phyloP scores from a whole-genome alignment of 1,284 basidiomycete genomes.

The Mycena sp. region DNA sequence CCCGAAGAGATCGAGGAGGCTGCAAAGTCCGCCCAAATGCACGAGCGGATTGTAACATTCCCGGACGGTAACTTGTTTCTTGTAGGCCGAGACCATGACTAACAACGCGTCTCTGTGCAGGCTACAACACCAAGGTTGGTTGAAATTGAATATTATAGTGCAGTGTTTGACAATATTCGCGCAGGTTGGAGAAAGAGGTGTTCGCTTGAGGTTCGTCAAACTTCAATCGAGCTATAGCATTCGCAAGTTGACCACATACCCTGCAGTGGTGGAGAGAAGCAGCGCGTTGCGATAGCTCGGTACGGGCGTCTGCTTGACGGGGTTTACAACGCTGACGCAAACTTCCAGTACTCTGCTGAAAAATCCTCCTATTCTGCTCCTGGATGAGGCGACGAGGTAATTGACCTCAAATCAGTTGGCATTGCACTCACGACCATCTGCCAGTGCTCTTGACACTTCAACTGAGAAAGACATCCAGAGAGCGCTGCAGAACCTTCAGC shows the following conservation, averaged over 20 bases:
- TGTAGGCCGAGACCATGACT: neutral
- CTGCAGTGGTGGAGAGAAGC: constrained; percentile 79
- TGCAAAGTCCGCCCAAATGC: constrained; percentile 84
- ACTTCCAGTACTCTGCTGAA: constrained; percentile 79
- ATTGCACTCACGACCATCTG: constrained; percentile 18
- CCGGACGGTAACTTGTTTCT: constrained; percentile 64
- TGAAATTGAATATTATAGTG: constrained; percentile 42
- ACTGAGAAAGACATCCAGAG: constrained; percentile 90
- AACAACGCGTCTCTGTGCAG: constrained; percentile 39
- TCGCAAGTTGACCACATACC: neutral
- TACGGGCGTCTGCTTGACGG: neutral
- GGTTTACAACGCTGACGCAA: neutral
- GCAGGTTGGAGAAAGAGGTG: constrained; percentile 82
- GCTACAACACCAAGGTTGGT: constrained; percentile 74
- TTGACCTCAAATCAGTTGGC: constrained; percentile 22
- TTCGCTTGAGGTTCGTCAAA: constrained; percentile 62
- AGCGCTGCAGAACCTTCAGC: constrained; percentile 78
- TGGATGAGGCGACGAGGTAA: constrained; percentile 86
- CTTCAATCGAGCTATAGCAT: neutral
- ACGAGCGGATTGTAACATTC: constrained; percentile 83
- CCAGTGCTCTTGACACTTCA: constrained; percentile 82
- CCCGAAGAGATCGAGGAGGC: constrained; percentile 79
- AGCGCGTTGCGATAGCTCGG: constrained; percentile 85
- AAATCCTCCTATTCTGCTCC: constrained; percentile 84
- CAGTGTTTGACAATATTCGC: too few species aligned